Evolutionary conservation across 192 early-diverging fungal species (phyloP).

Genomic region (Umbelopsis isabellina): DNA sequence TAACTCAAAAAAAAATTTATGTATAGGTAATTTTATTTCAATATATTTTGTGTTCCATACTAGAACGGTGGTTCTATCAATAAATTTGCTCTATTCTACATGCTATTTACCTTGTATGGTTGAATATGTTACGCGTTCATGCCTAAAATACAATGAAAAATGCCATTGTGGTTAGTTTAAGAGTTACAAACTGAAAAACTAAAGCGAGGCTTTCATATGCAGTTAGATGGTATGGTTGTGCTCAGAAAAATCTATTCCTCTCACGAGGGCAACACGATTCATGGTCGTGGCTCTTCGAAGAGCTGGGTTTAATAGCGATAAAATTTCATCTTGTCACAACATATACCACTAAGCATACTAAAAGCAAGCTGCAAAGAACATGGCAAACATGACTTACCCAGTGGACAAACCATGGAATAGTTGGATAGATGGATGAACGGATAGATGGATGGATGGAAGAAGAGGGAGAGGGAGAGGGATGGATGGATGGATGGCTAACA

Average conservation of each 20-base stretch:
- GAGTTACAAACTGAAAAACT: not conserved
- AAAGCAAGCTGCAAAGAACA: too few relatives aligned
- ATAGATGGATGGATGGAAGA: not conserved
- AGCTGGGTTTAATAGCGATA: conserved; percentile 24
- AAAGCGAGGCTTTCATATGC: not conserved
- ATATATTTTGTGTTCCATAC: too few relatives aligned
- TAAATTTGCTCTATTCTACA: too few relatives aligned
- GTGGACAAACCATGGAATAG: too few relatives aligned
- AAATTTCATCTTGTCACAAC: conserved; percentile 15
- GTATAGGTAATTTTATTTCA: too few relatives aligned
- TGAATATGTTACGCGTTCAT: not conserved
- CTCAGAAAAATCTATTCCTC: not conserved
- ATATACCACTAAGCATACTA: too few relatives aligned
- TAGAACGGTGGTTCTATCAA: too few relatives aligned
- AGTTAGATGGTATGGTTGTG: not conserved
- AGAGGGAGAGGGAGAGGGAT: not conserved
- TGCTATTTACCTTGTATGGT: too few relatives aligned
- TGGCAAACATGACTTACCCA: too few relatives aligned
- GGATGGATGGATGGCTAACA: not conserved
- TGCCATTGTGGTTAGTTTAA: not conserved
- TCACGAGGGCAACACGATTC: conserved; percentile 12
- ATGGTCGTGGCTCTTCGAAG: conserved; percentile 12
- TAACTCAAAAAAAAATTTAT: too few relatives aligned
- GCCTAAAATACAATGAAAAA: not conserved
- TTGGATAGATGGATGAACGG: not conserved